phyloP scores from a whole-genome alignment of 1,284 basidiomycete genomes.

The Rhodotorula sp. region DNA sequence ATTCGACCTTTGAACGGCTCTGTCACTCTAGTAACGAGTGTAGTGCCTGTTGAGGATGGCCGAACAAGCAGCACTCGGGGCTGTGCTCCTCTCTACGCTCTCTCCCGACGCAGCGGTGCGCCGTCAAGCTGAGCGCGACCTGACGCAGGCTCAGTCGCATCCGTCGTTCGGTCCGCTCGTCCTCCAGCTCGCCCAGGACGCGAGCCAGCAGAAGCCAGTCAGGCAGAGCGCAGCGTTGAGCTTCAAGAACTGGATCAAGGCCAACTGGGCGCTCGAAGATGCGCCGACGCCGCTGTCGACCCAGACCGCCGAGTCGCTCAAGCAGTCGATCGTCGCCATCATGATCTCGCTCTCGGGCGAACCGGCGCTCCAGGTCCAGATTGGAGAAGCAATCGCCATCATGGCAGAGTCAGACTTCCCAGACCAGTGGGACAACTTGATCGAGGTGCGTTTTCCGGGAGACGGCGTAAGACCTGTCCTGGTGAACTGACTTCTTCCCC shows the following conservation, averaged over 20 bases:
- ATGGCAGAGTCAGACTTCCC: conserved; percentile 88
- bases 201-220: conserved; percentile 61
- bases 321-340: conserved; percentile 70
- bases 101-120: conserved; percentile 49
- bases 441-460: conserved; percentile 60
- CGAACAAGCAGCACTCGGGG: conserved; percentile 20
- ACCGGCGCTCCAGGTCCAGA: conserved; percentile 62
- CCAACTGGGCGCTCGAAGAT: conserved; percentile 79
- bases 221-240: conserved; percentile 80
- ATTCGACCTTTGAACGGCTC: background rate
- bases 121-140: conserved; percentile 75
- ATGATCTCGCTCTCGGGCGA: conserved; percentile 73
- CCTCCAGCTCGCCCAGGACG: conserved; percentile 68
- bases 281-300: conserved; percentile 48
- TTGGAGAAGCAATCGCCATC: conserved; percentile 83
- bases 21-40: background rate
- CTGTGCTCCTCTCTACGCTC: conserved; percentile 30
- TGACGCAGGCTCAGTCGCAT: conserved; percentile 66
- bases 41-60: background rate
- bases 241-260: conserved; percentile 82
- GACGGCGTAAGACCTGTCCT: too few species aligned
- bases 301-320: conserved; percentile 54
- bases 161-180: conserved; percentile 74
- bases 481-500: background rate
- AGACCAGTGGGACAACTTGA: conserved; percentile 74